Evolutionary conservation across 352 stramenopile genomes (phyloP).

Genomic region (Phytophthora macrochlamydospora): DNA sequence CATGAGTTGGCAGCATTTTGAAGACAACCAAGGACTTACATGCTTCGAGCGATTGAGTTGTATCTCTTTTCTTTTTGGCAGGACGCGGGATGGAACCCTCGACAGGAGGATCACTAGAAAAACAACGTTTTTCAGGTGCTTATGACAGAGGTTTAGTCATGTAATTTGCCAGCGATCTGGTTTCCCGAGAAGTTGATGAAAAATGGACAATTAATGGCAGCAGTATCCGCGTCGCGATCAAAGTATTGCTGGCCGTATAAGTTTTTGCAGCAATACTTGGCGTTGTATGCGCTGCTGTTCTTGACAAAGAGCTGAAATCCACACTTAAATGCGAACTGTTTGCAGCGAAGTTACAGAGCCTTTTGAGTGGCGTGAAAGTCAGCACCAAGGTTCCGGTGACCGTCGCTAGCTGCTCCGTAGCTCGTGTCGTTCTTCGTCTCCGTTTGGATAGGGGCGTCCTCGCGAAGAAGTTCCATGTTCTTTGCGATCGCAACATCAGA

Average conservation of each 20-base stretch:
- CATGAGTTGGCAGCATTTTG: not conserved
- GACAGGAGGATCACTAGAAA: not conserved
- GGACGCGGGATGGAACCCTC: not conserved
- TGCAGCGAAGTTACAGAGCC: not conserved
- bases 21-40: not conserved
- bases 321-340: conserved; percentile 3
- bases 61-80: not conserved
- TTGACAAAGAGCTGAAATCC: conserved; percentile 12
- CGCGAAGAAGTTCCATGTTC: no score
- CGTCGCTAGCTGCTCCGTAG: no score
- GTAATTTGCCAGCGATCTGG: conserved; percentile 5
- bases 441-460: no score
- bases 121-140: conserved; percentile 1
- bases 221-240: not conserved
- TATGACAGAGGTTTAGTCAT: conserved; percentile 5
- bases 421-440: no score
- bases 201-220: conserved; percentile 5
- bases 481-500: no score
- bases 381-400: no score
- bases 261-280: conserved; percentile 10
- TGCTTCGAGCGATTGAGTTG: not conserved
- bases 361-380: no score
- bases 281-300: conserved; percentile 7
- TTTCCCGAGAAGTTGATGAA: conserved; percentile 8
- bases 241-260: conserved; percentile 6